Conservation (phyloP, 1,284 basidiomycete genomes). For the Ganoderma resinaceum region DNA sequence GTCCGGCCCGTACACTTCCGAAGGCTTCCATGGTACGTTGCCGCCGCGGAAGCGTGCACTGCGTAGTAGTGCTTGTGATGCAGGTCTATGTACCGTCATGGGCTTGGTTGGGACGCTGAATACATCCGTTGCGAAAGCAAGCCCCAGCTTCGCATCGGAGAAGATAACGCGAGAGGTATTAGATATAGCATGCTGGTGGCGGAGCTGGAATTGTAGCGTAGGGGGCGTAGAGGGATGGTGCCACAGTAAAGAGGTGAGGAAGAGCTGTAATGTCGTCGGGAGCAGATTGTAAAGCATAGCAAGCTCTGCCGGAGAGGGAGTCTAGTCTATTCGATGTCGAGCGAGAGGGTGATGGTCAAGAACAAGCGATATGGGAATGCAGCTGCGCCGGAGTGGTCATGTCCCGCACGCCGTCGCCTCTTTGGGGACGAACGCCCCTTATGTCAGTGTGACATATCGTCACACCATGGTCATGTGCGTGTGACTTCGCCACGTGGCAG, state of each 20-base stretch:
- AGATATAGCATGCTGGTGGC: constrained; percentile 65
- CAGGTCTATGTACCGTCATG: constrained; percentile 41
- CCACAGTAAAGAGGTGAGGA: constrained; percentile 30
- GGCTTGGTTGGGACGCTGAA: constrained; percentile 16
- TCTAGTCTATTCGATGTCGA: not conserved
- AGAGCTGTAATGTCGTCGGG: constrained; percentile 28
- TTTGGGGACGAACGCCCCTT: not conserved
- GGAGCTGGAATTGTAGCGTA: constrained; percentile 59
- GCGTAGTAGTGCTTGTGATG: constrained; percentile 53
- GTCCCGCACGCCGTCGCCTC: not conserved
- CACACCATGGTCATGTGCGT: constrained; percentile 4
- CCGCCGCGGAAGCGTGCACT: constrained; percentile 49
- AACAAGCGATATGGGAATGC: not conserved
- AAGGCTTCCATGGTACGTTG: constrained; percentile 64
- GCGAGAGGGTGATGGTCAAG: not conserved
- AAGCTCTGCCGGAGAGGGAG: not conserved
- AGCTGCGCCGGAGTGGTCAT: not conserved
- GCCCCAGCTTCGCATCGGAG: constrained; percentile 24
- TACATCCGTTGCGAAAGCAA: constrained; percentile 2
- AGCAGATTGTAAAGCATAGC: constrained; percentile 33
- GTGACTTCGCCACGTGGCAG: constrained; percentile 1
- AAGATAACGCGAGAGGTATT: constrained; percentile 32
- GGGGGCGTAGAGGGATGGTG: constrained; percentile 23
- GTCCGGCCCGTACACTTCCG: constrained; percentile 69
- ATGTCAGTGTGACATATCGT: constrained; percentile 7